A percentile compares a stretch with the other conserved stretches of the same genome.
Conservation (phyloP, 1,284 basidiomycete species). For the Xerocomus alliaceus region DNA sequence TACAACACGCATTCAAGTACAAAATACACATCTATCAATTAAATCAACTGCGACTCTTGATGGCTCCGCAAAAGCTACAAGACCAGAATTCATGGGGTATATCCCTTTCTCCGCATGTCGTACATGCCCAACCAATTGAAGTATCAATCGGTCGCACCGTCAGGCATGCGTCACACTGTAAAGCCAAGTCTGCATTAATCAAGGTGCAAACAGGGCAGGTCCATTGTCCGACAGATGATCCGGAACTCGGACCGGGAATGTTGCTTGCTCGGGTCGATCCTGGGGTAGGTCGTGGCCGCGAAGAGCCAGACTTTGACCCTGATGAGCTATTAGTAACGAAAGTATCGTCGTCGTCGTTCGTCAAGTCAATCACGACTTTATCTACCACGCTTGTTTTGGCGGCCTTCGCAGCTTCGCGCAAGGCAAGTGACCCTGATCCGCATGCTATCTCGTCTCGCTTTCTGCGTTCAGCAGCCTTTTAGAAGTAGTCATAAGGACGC, state of each 20-base stretch:
- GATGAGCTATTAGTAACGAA: constrained; percentile 37
- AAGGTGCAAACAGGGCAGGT: constrained; percentile 76
- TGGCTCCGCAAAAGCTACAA: constrained; percentile 72
- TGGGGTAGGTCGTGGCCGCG: constrained; percentile 19
- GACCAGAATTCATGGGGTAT: constrained; percentile 75
- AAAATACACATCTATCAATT: constrained; percentile 15
- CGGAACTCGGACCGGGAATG: not conserved
- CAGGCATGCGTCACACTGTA: constrained; percentile 71
- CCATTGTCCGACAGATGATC: constrained; percentile 54
- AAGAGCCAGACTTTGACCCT: constrained; percentile 7
- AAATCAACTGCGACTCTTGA: constrained; percentile 57
- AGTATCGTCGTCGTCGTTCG: constrained; percentile 43
- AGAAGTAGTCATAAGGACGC: not conserved
- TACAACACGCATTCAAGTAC: constrained; percentile 3
- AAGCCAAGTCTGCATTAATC: constrained; percentile 56
- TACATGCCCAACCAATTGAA: constrained; percentile 68
- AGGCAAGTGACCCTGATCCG: constrained; percentile 63
- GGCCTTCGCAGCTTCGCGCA: constrained; percentile 74
- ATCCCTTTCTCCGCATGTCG: constrained; percentile 66
- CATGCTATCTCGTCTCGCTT: constrained; percentile 75
- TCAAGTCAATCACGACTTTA: constrained; percentile 60
- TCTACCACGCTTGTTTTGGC: constrained; percentile 68
- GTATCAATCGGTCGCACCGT: constrained; percentile 53
- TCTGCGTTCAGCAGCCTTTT: constrained; percentile 82
- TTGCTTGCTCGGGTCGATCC: not conserved